Percentiles rank a stretch among this genome's conserved stretches.
Evolutionary conservation across 2,329 filamentous ascomycete genomes (phyloP).

Genomic region (Venturia carpophila): DNA sequence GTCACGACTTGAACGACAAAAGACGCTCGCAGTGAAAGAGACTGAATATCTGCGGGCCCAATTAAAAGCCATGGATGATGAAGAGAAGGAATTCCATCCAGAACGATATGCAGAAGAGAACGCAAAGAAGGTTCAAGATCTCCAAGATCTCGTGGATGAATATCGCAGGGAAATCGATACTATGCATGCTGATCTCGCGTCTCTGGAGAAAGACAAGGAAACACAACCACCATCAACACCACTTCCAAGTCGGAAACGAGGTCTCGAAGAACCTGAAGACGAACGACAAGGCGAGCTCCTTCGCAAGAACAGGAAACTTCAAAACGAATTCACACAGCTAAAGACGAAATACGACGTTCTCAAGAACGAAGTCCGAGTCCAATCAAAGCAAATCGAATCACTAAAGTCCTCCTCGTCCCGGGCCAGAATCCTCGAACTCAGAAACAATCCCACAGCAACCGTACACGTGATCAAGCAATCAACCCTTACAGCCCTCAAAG

Average conservation of each 20-base stretch:
- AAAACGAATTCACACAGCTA: constrained; percentile 64
- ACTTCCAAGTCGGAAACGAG: constrained; percentile 50
- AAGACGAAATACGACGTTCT: constrained; percentile 65
- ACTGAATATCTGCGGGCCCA: constrained; percentile 91
- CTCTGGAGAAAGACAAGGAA: constrained; percentile 45
- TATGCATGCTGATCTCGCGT: constrained; percentile 66
- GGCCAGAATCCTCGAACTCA: constrained; percentile 75
- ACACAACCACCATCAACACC: constrained; percentile 32
- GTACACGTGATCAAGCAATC: constrained; percentile 75
- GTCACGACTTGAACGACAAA: constrained; percentile 75
- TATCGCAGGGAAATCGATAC: constrained; percentile 75
- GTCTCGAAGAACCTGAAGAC: constrained; percentile 46
- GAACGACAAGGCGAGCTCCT: constrained; percentile 73
- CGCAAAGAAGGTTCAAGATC: constrained; percentile 63
- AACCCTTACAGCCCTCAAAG: constrained; percentile 67
- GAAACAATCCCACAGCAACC: constrained; percentile 85
- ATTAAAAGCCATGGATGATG: constrained; percentile 74
- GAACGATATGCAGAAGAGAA: constrained; percentile 72
- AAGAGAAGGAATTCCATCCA: constrained; percentile 79
- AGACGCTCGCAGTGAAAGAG: constrained; percentile 78
- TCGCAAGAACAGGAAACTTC: constrained; percentile 81
- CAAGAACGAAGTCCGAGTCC: constrained; percentile 66
- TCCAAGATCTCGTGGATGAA: constrained; percentile 78
- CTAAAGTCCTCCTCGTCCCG: constrained; percentile 57
- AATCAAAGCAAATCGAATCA: constrained; percentile 62